Evolutionary conservation across 2,329 filamentous ascomycete genomes (phyloP), one percentile per base, ranked within the genome.

Genomic region (Cadophora gregata): DNA sequence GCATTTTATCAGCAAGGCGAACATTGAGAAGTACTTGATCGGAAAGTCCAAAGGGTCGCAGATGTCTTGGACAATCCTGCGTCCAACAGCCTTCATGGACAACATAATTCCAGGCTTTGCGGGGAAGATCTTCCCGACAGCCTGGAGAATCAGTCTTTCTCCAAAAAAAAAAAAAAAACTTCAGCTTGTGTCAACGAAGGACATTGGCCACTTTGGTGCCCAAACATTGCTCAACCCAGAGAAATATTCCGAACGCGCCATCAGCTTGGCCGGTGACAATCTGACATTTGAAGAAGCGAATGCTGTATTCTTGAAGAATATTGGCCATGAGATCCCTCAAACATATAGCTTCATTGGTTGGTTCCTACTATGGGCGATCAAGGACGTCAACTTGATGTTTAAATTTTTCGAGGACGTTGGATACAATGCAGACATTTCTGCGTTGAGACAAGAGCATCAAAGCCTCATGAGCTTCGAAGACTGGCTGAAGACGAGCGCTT

Each of bases 11-110:
- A 77, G 74, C 70, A 88, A 88, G 72, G 80, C 83, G 69, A 74
- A 82, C n/a, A 85, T 88, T 68, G 86, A 88, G 74, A 76, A 83
- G 63, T 79, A 88, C 69, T 78, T 88, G n/a, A 74, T 81, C 10
- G 78, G 82, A 25, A 78, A 77, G 16, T 77, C 77, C 1, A 78
- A 77, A 0, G 75, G 51, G 1, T 55, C 65, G 24, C 51, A 74
- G 0, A 85, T 86, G 83, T 77, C 77, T 16, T 88, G 82, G 80
- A 85, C 84, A 0, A 83, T 88, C 53, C 77, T 88, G 4, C 80
- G 85, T 1, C 86, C 85, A 0, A 81, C 82, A 0, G 84, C 83
- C 0, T 88, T 88, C 76, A 83, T 86, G 76, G 86, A 88, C 1
- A 81, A 81, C 74, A 59, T 74, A 9, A 60, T 67, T 6, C 47